These are phyloP conservation scores for Exutisphaerella laricina DNA, from an alignment of 2,329 filamentous ascomycete species.

Conservation along the genomic window DNA sequence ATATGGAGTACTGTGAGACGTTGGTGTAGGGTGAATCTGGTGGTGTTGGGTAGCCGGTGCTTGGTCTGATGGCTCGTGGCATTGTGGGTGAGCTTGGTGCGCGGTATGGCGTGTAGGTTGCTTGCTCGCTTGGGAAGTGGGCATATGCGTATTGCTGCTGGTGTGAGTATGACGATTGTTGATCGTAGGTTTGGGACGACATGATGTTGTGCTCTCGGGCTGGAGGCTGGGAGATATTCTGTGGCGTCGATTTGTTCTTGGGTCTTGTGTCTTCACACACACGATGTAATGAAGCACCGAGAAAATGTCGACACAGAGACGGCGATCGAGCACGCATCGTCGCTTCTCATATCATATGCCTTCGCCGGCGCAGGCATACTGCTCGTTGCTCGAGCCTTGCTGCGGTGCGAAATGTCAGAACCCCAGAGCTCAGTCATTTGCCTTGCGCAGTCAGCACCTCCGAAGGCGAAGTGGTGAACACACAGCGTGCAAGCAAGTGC, in stretches of 20 bases:
- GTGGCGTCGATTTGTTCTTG: not conserved
- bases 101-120: not conserved
- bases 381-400: not conserved
- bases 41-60: slow-evolving; percentile 1
- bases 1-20: not conserved
- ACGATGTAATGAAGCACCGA: too few relatives aligned
- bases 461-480: not conserved
- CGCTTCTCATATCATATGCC: not conserved
- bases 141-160: too few relatives aligned
- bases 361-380: not conserved
- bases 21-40: slow-evolving; percentile 1
- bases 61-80: not conserved
- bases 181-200: not conserved
- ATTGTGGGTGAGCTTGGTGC: not conserved
- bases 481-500: not conserved
- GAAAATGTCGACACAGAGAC: not conserved
- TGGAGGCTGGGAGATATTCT: not conserved
- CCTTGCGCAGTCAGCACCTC: not conserved
- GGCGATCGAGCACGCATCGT: not conserved
- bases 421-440: too few relatives aligned
- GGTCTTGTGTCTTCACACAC: too few relatives aligned
- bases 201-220: not conserved
- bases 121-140: not conserved
- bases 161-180: not conserved
- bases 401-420: too few relatives aligned